A percentile compares a stretch with the other conserved stretches of the same genome.
Conservation (phyloP, 306 rosid genomes). For the Ormosia semicastrata region DNA sequence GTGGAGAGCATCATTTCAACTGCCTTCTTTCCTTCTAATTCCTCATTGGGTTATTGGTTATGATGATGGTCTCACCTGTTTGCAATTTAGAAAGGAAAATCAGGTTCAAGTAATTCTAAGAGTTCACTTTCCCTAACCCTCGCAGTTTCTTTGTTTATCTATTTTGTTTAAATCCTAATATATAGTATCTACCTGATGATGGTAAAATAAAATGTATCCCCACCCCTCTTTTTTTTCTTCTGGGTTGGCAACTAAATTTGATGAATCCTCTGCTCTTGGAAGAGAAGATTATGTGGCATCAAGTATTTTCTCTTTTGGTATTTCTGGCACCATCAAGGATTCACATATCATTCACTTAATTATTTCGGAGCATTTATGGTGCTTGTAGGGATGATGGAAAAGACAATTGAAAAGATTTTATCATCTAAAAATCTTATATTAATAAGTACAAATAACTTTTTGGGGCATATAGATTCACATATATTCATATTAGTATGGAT, state of each 20-base stretch:
- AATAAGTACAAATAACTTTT: not conserved
- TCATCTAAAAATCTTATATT: not conserved
- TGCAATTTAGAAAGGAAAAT: slow-evolving; percentile 31
- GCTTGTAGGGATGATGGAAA: not conserved
- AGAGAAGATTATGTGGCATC: not conserved
- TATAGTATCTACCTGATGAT: slow-evolving; percentile 16
- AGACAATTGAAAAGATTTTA: not conserved
- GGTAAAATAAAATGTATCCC: not conserved
- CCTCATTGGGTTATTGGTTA: slow-evolving; percentile 27
- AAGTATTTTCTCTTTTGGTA: not conserved
- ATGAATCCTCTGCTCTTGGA: not conserved
- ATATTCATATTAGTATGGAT: not conserved
- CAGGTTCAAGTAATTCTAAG: slow-evolving; percentile 23
- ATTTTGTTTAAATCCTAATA: not conserved
- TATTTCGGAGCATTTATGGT: not conserved
- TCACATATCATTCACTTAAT: slow-evolving; percentile 2
- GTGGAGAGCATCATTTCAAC: slow-evolving; percentile 43
- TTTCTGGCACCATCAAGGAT: slow-evolving; percentile 21
- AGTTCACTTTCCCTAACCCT: slow-evolving; percentile 14
- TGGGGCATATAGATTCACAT: not conserved
- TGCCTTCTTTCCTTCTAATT: slow-evolving; percentile 14
- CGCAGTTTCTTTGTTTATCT: slow-evolving; percentile 22
- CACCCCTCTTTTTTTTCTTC: not conserved
- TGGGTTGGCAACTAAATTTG: not conserved
- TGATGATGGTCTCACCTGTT: slow-evolving; percentile 33